Conservation (phyloP, 306 rosid genomes). For the Rubus idaeus region DNA sequence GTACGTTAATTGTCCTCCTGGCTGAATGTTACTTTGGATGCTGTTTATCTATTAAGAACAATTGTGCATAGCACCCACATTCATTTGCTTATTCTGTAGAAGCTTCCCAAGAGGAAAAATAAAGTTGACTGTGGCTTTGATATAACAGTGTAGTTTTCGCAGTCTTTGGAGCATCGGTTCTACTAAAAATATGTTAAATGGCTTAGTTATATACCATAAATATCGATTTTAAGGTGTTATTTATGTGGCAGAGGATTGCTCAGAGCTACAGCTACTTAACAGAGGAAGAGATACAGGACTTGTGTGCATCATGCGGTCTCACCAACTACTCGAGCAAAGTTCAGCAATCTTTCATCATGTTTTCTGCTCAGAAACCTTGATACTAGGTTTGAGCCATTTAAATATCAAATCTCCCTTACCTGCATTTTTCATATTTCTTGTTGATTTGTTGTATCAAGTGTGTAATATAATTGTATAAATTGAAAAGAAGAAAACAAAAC, state of each 20-base stretch:
- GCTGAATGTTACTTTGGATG: neutral
- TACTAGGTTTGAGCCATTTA: slow-evolving; percentile 30
- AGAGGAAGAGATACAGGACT: slow-evolving; percentile 67
- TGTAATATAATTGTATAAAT: slow-evolving; percentile 25
- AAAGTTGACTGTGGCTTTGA: neutral
- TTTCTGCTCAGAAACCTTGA: slow-evolving; percentile 72
- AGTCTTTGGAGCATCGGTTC: neutral
- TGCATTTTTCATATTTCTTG: slow-evolving; percentile 10
- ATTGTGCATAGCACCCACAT: neutral
- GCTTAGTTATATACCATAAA: slow-evolving; percentile 12
- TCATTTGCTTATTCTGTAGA: neutral
- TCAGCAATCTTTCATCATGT: slow-evolving; percentile 73
- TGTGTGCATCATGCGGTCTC: slow-evolving; percentile 79
- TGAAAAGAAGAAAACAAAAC: slow-evolving; percentile 25
- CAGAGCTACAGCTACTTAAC: slow-evolving; percentile 47
- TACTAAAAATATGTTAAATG: neutral
- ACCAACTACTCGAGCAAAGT: slow-evolving; percentile 69
- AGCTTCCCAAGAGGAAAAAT: neutral
- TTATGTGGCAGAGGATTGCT: slow-evolving; percentile 40
- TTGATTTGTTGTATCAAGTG: slow-evolving; percentile 21
- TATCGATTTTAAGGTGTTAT: slow-evolving; percentile 12
- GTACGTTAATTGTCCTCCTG: neutral
- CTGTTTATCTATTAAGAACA: neutral
- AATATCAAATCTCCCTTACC: slow-evolving; percentile 28
- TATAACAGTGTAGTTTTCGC: neutral